A percentile compares a stretch with the other conserved stretches of the same genome.
phyloP scores from a whole-genome alignment of 345 rosid species.

The Hypericum perforatum region DNA sequence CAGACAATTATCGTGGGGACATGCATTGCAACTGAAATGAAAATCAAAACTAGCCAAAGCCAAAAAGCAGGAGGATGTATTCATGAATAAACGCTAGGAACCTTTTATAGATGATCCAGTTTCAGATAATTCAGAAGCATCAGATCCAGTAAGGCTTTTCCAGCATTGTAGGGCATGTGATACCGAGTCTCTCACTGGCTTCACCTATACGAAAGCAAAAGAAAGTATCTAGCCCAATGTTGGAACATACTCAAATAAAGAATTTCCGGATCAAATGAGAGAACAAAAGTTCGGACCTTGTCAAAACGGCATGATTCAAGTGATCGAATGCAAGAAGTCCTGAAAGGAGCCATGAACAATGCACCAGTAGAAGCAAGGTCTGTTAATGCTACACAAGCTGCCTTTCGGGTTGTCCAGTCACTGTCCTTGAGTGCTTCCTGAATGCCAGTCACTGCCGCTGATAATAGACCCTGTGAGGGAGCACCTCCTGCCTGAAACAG shows the following conservation, averaged over 20 bases:
- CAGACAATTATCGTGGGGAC: too few species aligned
- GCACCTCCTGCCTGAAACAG: constrained; percentile 86
- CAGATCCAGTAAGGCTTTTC: constrained; percentile 58
- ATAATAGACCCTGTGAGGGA: constrained; percentile 37
- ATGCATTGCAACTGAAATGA: too few species aligned
- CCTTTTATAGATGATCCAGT: constrained; percentile 78
- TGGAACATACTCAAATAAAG: constrained; percentile 4
- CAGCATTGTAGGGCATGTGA: constrained; percentile 68
- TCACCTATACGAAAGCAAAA: constrained; percentile 48
- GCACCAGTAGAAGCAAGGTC: constrained; percentile 68
- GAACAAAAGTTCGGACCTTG: constrained; percentile 38
- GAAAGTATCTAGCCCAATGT: constrained; percentile 4
- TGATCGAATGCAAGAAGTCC: constrained; percentile 55
- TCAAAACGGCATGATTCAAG: constrained; percentile 95
- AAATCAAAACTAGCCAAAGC: too few species aligned
- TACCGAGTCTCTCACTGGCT: constrained; percentile 85
- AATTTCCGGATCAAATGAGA: background rate
- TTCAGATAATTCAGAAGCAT: constrained; percentile 64
- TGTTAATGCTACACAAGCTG: constrained; percentile 70
- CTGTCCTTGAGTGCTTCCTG: constrained; percentile 65
- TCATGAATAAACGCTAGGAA: constrained; percentile 9
- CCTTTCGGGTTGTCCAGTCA: constrained; percentile 91
- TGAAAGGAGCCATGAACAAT: constrained; percentile 53
- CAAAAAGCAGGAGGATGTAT: too few species aligned
- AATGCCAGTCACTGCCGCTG: constrained; percentile 60